phyloP scores from a whole-genome alignment of 2,329 filamentous ascomycete species.

The Ceratocystis harringtonii region DNA sequence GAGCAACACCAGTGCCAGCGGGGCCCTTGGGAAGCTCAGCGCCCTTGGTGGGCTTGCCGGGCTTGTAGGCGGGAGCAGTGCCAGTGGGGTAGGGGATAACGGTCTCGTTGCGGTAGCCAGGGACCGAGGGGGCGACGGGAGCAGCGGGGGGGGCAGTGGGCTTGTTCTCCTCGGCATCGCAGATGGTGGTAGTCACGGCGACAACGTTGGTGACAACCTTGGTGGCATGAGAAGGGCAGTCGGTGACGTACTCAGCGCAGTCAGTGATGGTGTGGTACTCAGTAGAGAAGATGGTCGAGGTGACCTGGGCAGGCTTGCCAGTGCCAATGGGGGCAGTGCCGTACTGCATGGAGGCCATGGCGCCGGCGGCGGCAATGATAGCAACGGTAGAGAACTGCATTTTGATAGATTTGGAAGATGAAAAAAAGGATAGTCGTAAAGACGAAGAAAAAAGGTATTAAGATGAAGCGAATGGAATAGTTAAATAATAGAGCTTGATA shows the following conservation, averaged over 20 bases:
- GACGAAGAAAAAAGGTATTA: conserved; percentile 19
- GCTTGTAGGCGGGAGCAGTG: conserved; percentile 13
- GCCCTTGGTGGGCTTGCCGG: neutral
- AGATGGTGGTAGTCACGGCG: conserved; percentile 29
- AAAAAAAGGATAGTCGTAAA: conserved; percentile 21
- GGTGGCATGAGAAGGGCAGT: conserved; percentile 40
- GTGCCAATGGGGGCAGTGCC: conserved; percentile 20
- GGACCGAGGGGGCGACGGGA: conserved; percentile 8
- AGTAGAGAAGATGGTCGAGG: conserved; percentile 41
- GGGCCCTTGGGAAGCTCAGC: conserved; percentile 15
- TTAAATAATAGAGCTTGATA: conserved; percentile 26
- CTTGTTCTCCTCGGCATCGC: conserved; percentile 23
- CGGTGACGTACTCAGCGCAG: conserved; percentile 43
- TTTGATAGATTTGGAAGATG: conserved; percentile 32
- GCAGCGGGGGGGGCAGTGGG: conserved; percentile 8
- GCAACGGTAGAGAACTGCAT: conserved; percentile 36
- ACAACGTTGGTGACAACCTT: conserved; percentile 26
- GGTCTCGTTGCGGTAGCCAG: conserved; percentile 17
- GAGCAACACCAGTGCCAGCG: conserved; percentile 10
- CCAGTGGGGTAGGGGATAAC: conserved; percentile 14
- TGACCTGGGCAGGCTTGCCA: conserved; percentile 29
- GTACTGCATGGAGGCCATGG: conserved; percentile 28
- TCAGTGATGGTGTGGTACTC: conserved; percentile 46
- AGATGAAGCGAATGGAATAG: conserved; percentile 23
- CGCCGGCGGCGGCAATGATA: conserved; percentile 34